These are phyloP conservation scores for Colletotrichum horii DNA, from an alignment of 2,329 filamentous ascomycete species.

Conservation along the genomic window DNA sequence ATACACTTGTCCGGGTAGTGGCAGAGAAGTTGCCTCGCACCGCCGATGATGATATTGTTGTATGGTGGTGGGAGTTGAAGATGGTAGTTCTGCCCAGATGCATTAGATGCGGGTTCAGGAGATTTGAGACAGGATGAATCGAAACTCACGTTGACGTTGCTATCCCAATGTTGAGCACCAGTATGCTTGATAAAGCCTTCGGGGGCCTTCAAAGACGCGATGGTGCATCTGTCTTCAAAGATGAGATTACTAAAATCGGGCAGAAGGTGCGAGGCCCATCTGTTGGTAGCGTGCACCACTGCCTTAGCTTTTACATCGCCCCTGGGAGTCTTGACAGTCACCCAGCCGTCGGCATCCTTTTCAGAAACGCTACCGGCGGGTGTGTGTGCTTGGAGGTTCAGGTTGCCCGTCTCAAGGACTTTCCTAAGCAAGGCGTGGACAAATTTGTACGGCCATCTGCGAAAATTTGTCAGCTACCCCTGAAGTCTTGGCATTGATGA, in stretches of 20 bases:
- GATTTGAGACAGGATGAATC: background rate
- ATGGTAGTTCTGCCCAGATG: background rate
- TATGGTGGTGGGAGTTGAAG: background rate
- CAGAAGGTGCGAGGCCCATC: constrained; percentile 54
- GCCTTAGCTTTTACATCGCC: constrained; percentile 51
- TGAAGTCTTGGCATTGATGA: background rate
- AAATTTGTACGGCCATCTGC: background rate
- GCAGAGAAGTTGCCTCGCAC: background rate
- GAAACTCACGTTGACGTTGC: background rate
- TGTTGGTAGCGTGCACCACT: constrained; percentile 64
- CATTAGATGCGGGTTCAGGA: background rate
- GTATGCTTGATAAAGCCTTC: background rate
- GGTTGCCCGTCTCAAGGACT: background rate
- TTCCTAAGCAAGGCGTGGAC: background rate
- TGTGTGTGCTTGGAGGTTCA: background rate
- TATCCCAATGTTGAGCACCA: background rate
- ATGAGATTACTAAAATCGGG: constrained; percentile 30
- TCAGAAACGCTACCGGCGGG: background rate
- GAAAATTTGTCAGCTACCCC: background rate
- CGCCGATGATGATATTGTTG: background rate
- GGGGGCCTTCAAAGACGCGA: background rate
- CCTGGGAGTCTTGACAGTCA: constrained; percentile 47
- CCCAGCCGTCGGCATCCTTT: constrained; percentile 23
- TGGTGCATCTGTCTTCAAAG: background rate
- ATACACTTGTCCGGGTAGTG: background rate